phyloP scores from a whole-genome alignment of 1,139 yeast genomes.

The Saccharomycopsis hybrid region DNA sequence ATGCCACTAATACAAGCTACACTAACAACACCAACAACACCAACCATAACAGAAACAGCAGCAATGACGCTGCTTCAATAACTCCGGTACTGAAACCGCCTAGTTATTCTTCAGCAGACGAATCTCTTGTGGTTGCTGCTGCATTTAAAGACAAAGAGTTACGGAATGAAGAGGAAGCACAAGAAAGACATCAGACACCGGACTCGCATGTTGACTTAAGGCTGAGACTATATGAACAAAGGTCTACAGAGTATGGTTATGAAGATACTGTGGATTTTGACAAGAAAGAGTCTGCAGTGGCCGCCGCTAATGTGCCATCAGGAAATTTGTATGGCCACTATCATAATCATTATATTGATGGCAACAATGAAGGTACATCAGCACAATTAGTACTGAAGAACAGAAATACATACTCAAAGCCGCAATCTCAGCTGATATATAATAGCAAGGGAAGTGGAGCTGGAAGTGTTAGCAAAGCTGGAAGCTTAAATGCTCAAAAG shows the following conservation, averaged over 20 bases:
- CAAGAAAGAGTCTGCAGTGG: not conserved
- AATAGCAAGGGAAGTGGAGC: too few relatives aligned
- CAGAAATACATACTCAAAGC: not conserved
- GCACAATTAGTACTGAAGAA: slow-evolving; percentile 1
- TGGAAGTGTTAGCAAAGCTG: too few relatives aligned
- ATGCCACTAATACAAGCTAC: slow-evolving; percentile 1
- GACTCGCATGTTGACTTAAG: slow-evolving; percentile 7
- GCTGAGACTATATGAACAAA: slow-evolving; percentile 25
- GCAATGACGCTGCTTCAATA: not conserved
- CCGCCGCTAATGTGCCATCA: too few relatives aligned
- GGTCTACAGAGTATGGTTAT: slow-evolving; percentile 19
- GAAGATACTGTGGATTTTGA: slow-evolving; percentile 2
- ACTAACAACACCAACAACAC: slow-evolving; percentile 1
- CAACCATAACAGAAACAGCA: not conserved
- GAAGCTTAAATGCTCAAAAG: too few relatives aligned
- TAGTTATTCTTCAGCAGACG: slow-evolving; percentile 1
- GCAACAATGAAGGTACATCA: slow-evolving; percentile 8
- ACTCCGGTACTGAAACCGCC: slow-evolving; percentile 3
- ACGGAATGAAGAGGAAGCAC: not conserved
- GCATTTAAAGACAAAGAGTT: not conserved
- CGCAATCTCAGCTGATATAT: too few relatives aligned
- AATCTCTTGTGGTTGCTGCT: not conserved
- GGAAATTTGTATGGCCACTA: too few relatives aligned
- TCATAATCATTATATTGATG: not conserved
- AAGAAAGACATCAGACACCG: slow-evolving; percentile 6